Evolutionary conservation across 805 yeast genomes (phyloP).

Genomic region (Candida succiphila): DNA sequence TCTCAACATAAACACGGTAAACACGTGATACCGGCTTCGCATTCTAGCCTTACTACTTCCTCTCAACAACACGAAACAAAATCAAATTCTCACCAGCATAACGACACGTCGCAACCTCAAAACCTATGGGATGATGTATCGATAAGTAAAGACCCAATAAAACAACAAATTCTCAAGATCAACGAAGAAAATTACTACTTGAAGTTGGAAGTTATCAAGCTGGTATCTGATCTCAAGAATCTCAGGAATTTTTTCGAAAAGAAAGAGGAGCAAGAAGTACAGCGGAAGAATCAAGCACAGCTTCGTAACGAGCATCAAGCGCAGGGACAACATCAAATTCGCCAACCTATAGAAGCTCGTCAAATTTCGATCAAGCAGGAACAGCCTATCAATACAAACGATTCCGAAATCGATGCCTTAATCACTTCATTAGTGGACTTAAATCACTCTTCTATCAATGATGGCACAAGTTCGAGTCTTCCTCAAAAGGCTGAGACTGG

Average conservation of each 20-base stretch:
- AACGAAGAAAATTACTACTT: slow-evolving; percentile 35
- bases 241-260: slow-evolving; percentile 12
- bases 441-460: slow-evolving; percentile 14
- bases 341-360: slow-evolving; percentile 2
- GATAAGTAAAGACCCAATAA: slow-evolving; percentile 22
- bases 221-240: slow-evolving; percentile 32
- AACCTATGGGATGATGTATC: slow-evolving; percentile 8
- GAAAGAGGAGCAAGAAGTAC: background rate
- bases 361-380: too few species aligned
- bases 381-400: too few species aligned
- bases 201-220: slow-evolving; percentile 32
- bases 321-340: background rate
- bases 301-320: background rate
- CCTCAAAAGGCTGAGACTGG: too few species aligned
- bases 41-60: background rate
- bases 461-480: too few species aligned
- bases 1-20: background rate
- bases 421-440: slow-evolving; percentile 24
- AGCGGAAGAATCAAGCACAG: background rate
- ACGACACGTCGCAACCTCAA: background rate
- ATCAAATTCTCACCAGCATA: too few species aligned
- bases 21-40: background rate
- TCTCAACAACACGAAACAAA: background rate
- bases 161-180: slow-evolving; percentile 28
- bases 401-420: slow-evolving; percentile 25